phyloP scores from a whole-genome alignment of 1,284 basidiomycete species.

The Boletus holoroseus region DNA sequence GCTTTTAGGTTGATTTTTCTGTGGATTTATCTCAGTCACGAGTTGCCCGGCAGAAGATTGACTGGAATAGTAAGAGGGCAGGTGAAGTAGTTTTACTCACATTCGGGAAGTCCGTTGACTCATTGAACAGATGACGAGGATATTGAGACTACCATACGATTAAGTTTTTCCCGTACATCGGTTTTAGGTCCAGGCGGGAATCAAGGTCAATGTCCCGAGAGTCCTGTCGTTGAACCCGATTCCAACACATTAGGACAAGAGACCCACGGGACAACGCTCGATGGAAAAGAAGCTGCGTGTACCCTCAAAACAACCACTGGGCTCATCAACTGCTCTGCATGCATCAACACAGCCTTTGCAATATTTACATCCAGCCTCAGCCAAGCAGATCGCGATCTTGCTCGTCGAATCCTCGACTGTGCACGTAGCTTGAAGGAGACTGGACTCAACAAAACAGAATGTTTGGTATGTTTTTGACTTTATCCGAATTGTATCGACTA shows the following conservation, averaged over 20 bases:
- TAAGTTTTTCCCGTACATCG: slow-evolving; percentile 39
- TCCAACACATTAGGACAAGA: slow-evolving; percentile 3
- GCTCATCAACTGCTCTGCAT: slow-evolving; percentile 53
- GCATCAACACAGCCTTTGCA: slow-evolving; percentile 45
- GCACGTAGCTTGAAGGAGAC: slow-evolving; percentile 39
- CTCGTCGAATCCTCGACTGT: slow-evolving; percentile 38
- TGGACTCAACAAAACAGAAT: slow-evolving; percentile 45
- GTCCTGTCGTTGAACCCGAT: slow-evolving; percentile 13
- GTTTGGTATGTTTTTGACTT: slow-evolving; percentile 42
- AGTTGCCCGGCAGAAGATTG: slow-evolving; percentile 48
- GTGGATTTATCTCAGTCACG: slow-evolving; percentile 61
- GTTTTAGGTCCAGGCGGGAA: slow-evolving; percentile 8
- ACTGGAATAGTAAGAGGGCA: slow-evolving; percentile 83
- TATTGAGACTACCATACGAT: slow-evolving; percentile 59
- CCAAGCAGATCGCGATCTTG: slow-evolving; percentile 35
- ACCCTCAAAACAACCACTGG: slow-evolving; percentile 37
- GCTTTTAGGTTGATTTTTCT: slow-evolving; percentile 54
- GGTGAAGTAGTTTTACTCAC: slow-evolving; percentile 39
- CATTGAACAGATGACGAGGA: slow-evolving; percentile 65
- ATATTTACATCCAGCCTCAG: slow-evolving; percentile 35
- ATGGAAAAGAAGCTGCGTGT: slow-evolving; percentile 50
- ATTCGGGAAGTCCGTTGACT: slow-evolving; percentile 1
- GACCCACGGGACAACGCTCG: slow-evolving; percentile 44
- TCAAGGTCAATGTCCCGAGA: slow-evolving; percentile 18
- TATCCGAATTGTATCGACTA: slow-evolving; percentile 2